Evolutionary conservation across 345 rosid species (phyloP), one percentile per base, ranked within the genome.

Genomic region (Moricandia moricandioides): DNA sequence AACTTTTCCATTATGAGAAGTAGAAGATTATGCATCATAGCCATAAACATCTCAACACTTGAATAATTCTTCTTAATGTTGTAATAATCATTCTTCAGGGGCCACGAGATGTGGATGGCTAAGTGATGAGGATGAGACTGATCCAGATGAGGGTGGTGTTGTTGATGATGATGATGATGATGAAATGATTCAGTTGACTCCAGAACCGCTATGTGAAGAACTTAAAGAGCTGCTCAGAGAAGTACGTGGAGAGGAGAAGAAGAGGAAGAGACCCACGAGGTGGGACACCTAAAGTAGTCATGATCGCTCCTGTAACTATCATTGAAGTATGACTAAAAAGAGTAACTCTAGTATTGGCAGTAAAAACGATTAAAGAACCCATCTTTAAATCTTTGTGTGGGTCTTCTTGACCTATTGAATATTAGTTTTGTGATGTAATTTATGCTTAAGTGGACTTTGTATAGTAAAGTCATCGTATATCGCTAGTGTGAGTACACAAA

Each of bases 201-300:
- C 86, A 5, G 79, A 80, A 24, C 82, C 84, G 6, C 78, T 85
- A 0, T 77, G 84, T 10, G 74, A 54, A 51, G 81, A 67, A 68
- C 62, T 84, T 5, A 55, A 57, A 24, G 78, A 71, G 14, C 82
- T 79, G 35, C 18, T 65, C 1, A 26, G 17, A 58, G 29, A 11
- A 34, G 55, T 30, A 9, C 39, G 16, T 30, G 18, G 14, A 27
- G 29, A 65, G 21, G 47, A 40, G 52, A 45, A 14, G 7, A 34
- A 18, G 21, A 70, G 67, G 39, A 78, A 56, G 57, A 45, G 52
- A 45, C 17, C 52, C 17, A 21, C 65, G 8, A 69, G 55, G 59
- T 76, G 58, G 49, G 70, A 62, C 21, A 54, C 4, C 8, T 69
- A 45, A 45, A 2, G 52, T 13, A 62, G 65, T 39, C 47, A 51